A percentile compares a stretch with the other conserved stretches of the same genome.
phyloP scores from a whole-genome alignment of 139 green algal species.

The Coelastrella sp. region DNA sequence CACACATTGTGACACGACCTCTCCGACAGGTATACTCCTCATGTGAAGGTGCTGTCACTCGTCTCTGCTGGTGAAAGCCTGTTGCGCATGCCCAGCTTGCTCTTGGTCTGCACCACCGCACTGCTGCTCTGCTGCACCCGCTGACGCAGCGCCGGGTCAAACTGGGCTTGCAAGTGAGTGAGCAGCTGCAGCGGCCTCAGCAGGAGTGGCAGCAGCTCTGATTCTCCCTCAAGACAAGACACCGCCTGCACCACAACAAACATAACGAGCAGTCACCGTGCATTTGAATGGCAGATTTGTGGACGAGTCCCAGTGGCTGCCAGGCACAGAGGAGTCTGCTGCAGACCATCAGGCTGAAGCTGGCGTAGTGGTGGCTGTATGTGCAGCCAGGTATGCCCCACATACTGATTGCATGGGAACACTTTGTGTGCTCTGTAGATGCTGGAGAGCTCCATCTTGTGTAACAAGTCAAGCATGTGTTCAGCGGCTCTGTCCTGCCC shows the following conservation, averaged over 20 bases:
- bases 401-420: no score
- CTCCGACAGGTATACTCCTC: no score
- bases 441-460: no score
- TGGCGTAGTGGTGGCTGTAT: neutral
- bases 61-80: neutral
- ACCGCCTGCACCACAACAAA: neutral
- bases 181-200: constrained; percentile 50
- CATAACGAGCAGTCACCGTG: neutral
- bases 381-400: no score
- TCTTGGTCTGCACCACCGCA: constrained; percentile 1
- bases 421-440: no score
- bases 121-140: constrained; percentile 29
- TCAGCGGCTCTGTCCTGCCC: no score
- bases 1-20: no score
- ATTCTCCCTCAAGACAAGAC: neutral
- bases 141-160: constrained; percentile 40
- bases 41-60: neutral
- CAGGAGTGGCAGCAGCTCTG: constrained; percentile 12
- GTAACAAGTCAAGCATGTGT: no score
- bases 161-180: constrained; percentile 50
- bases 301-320: neutral
- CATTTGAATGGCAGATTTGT: neutral
- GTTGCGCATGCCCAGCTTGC: constrained; percentile 14
- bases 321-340: no score
- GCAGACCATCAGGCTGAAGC: neutral